Base-by-base conservation (phyloP, 2,329 filamentous ascomycete species). In the Trichoderma cornu-damae region DNA sequence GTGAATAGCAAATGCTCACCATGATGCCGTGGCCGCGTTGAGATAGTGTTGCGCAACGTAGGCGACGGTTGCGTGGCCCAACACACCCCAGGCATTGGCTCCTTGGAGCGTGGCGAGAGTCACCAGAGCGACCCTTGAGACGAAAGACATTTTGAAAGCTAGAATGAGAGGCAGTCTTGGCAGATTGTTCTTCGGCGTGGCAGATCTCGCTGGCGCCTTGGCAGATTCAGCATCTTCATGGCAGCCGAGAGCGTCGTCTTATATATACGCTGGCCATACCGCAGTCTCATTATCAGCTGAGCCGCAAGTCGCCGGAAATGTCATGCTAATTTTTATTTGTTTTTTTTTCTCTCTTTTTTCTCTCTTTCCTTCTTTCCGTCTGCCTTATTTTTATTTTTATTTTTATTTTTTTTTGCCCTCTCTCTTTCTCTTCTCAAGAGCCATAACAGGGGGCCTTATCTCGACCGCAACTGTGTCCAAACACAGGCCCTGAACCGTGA, bases 31-130 rank as follows among this genome's bases (percentile, higher is more conserved):
- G 9, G 69, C 68, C 0, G 73, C 53, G 12, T 70, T 60, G 7
- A 81, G 72, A 62, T 79, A 79, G 66, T 78, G 73, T 50, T 72
- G 73, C 1, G 79, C 79, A 42, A 82, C 66, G 64, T 80, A 79
- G 18, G 79, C 79, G n/a, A 82, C 72, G 1, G 79, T 77, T 60
- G 77, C 75, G 64, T 82, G 79, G 60, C 79, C 79, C 59, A 76
- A 70, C 6, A 68, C 66, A 11, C 74, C 74, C 74, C 74, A 77
- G 55, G 74, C 74, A 22, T 58, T 28, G 7, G 43, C 63, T 20
- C 61, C 59, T 18, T 61, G 61, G 18, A 61, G 42, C 6, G 60
- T 43, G 16, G 57, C 50, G 26, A 65, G 58, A 43, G 58, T 43
- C 24, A 58, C 30, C 16, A 64, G 43, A 18, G 58, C 53, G n/a